Percentiles rank a stretch among this genome's conserved stretches.
Conservation (phyloP, 768 basidiomycete genomes). For the Hericium erinaceus region DNA sequence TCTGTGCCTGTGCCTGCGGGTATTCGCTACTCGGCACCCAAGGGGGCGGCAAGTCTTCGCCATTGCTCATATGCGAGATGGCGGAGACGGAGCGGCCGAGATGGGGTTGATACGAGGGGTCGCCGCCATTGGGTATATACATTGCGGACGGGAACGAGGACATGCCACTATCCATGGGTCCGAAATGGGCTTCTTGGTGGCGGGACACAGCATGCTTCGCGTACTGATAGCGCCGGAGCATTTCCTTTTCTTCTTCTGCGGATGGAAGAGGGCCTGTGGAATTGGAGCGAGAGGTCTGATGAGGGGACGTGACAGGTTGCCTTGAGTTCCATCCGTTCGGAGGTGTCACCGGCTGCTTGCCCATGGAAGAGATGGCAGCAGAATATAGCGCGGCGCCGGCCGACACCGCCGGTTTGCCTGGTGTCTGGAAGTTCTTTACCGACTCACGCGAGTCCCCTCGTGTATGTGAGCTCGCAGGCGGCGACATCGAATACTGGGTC, state of each 20-base stretch:
- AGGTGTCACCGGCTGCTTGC: slow-evolving; percentile 2
- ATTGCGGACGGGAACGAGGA: neutral
- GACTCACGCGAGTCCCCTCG: slow-evolving; percentile 8
- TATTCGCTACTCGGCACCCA: slow-evolving; percentile 14
- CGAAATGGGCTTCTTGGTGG: slow-evolving; percentile 10
- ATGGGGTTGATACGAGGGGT: neutral
- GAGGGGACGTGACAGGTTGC: slow-evolving; percentile 15
- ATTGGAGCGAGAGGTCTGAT: neutral
- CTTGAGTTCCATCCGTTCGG: neutral
- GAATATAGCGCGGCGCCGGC: slow-evolving; percentile 35
- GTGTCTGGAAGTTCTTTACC: slow-evolving; percentile 3
- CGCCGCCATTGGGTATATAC: neutral
- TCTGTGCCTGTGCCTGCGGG: slow-evolving; percentile 2
- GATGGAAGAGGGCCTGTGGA: slow-evolving; percentile 3
- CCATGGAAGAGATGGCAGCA: slow-evolving; percentile 35
- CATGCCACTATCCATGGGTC: slow-evolving; percentile 17
- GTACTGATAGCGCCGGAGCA: slow-evolving; percentile 22
- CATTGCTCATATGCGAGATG: neutral
- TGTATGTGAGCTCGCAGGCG: slow-evolving; percentile 15
- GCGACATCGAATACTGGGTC: slow-evolving; percentile 16
- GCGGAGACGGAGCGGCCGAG: neutral
- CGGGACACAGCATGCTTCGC: slow-evolving; percentile 21
- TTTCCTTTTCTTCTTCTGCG: slow-evolving; percentile 20
- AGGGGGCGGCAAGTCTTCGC: slow-evolving; percentile 13
- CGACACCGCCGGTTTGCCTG: slow-evolving; percentile 21